Evolutionary conservation across 192 early-diverging fungal genomes (phyloP).

Genomic region (Coemansia sp.): DNA sequence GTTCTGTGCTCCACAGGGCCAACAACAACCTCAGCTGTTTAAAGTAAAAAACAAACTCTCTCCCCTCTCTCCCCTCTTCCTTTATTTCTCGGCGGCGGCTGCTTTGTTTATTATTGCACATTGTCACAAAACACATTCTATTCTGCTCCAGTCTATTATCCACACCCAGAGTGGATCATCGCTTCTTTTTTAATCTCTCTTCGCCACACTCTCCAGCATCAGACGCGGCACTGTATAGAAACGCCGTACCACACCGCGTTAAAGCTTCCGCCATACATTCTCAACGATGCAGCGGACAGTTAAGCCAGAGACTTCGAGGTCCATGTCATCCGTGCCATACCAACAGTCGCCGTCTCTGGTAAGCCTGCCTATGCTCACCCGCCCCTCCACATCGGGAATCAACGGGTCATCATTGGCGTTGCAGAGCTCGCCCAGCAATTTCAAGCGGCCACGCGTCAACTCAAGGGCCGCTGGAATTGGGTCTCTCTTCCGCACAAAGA

Average conservation of each 20-base stretch:
- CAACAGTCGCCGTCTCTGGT: conserved; percentile 52
- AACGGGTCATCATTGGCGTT: conserved; percentile 29
- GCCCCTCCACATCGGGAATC: conserved; percentile 38
- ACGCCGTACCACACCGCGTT: not conserved
- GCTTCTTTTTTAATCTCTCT: not conserved
- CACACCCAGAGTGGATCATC: not conserved
- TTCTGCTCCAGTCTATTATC: not conserved
- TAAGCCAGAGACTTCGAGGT: conserved; percentile 50
- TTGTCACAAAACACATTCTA: not conserved
- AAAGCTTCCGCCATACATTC: not conserved
- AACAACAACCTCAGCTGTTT: not conserved
- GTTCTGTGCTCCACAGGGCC: not conserved
- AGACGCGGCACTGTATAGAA: not conserved
- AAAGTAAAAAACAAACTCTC: not conserved
- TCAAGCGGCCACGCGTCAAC: conserved; percentile 41
- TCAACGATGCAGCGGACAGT: conserved; percentile 31
- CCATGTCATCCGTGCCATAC: conserved; percentile 42
- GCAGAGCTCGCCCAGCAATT: conserved; percentile 11
- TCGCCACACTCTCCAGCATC: not conserved
- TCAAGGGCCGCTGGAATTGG: conserved; percentile 45
- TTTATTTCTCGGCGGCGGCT: not conserved
- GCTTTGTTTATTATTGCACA: conserved; percentile 3
- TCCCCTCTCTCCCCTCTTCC: not conserved
- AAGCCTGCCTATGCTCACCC: conserved; percentile 51
- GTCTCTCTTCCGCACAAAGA: conserved; percentile 42